phyloP scores from a whole-genome alignment of 257 asterid genomes.

The Solanum rostratum region DNA sequence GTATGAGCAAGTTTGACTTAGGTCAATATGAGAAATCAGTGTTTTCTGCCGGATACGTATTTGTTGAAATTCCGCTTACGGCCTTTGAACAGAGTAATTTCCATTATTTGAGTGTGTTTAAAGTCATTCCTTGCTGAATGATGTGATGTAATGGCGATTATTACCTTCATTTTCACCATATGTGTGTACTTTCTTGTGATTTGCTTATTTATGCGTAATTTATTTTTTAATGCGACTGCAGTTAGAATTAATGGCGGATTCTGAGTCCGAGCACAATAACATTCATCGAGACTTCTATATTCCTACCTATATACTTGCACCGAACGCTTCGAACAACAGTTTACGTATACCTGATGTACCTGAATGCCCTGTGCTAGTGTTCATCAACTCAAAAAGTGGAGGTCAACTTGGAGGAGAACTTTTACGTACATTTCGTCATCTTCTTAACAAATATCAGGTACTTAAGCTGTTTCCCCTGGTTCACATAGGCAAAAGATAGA shows the following conservation, averaged over 20 bases:
- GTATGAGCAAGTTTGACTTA: not conserved
- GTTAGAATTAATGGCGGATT: constrained; percentile 22
- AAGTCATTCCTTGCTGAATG: not conserved
- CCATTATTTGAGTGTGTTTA: not conserved
- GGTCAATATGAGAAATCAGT: not conserved
- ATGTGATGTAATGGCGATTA: not conserved
- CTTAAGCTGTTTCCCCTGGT: not conserved
- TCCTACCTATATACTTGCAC: constrained; percentile 46
- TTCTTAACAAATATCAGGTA: constrained; percentile 73
- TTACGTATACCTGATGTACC: constrained; percentile 19
- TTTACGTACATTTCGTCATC: constrained; percentile 50
- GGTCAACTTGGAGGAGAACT: constrained; percentile 95
- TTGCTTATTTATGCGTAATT: not conserved
- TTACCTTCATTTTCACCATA: not conserved
- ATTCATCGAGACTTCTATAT: constrained; percentile 40
- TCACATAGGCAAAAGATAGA: not conserved
- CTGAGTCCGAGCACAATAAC: constrained; percentile 11
- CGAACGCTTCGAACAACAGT: constrained; percentile 13
- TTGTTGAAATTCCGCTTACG: not conserved
- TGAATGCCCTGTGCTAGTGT: constrained; percentile 74
- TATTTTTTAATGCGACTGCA: constrained; percentile 14
- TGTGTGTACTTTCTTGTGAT: not conserved
- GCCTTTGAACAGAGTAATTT: not conserved
- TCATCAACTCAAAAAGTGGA: constrained; percentile 84
- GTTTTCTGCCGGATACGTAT: not conserved